Conservation (phyloP, 2,329 filamentous ascomycete species). For the Nemania sp. region DNA sequence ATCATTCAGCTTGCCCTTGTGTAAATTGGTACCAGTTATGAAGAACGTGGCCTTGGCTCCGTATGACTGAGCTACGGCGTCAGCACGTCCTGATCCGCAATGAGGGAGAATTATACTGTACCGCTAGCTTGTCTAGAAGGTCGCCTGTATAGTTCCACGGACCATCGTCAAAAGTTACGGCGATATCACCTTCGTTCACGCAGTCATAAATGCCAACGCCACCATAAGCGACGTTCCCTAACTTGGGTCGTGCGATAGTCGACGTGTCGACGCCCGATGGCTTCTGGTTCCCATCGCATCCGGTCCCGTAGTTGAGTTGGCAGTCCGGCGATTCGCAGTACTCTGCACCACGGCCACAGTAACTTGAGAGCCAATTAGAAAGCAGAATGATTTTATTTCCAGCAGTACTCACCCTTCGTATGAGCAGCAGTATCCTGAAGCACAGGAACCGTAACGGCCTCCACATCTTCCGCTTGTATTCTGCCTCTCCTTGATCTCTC, state of each 20-base stretch:
- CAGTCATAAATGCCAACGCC: conserved; percentile 55
- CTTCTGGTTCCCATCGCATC: conserved; percentile 51
- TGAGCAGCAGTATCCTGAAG: conserved; percentile 39
- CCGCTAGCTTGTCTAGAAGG: conserved; percentile 55
- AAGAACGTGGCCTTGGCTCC: conserved; percentile 66
- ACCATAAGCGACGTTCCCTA: conserved; percentile 51
- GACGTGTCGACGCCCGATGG: conserved; percentile 51
- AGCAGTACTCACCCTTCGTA: conserved; percentile 35
- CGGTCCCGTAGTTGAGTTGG: conserved; percentile 48
- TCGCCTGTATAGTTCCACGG: conserved; percentile 62
- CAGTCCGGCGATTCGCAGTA: conserved; percentile 40
- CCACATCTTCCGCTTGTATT: conserved; percentile 35
- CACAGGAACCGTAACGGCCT: conserved; percentile 32
- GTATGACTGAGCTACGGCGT: conserved; percentile 48
- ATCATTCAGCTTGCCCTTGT: conserved; percentile 55
- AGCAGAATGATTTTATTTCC: neutral
- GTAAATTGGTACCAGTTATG: conserved; percentile 57
- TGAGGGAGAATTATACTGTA: conserved; percentile 17
- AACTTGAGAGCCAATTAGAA: conserved; percentile 32
- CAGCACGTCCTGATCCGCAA: conserved; percentile 14
- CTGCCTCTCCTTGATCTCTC: conserved; percentile 31
- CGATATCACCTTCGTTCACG: conserved; percentile 56
- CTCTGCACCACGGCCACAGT: conserved; percentile 33
- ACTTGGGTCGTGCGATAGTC: conserved; percentile 47
- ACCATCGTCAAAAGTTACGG: conserved; percentile 67